phyloP scores from a whole-genome alignment of 495 filamentous ascomycete genomes.

The Xylaria intraflava region DNA sequence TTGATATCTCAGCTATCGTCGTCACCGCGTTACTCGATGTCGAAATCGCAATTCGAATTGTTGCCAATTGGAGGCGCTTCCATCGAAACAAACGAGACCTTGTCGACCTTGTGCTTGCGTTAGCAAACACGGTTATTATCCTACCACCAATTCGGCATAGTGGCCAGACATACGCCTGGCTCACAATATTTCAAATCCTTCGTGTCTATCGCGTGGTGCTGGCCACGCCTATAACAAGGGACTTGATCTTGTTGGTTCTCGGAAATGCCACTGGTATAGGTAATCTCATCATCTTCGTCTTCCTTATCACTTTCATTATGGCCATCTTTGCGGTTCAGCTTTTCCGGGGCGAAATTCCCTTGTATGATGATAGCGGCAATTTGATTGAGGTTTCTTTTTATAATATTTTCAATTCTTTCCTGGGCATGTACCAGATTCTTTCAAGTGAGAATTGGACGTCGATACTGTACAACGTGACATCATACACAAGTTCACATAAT shows the following conservation, averaged over 20 bases:
- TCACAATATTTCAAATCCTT: slow-evolving; percentile 90
- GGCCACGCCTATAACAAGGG: slow-evolving; percentile 76
- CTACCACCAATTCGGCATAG: slow-evolving; percentile 73
- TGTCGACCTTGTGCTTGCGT: slow-evolving; percentile 69
- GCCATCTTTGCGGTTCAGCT: slow-evolving; percentile 92
- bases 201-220: slow-evolving; percentile 88
- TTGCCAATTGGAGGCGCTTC: slow-evolving; percentile 72
- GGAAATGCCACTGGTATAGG: slow-evolving; percentile 87
- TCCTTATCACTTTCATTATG: slow-evolving; percentile 87
- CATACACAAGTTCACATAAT: slow-evolving; percentile 50
- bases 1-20: slow-evolving; percentile 61
- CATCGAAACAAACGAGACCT: slow-evolving; percentile 64
- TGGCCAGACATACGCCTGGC: slow-evolving; percentile 74
- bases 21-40: slow-evolving; percentile 73
- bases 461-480: slow-evolving; percentile 76
- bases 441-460: slow-evolving; percentile 95
- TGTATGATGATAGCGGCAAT: slow-evolving; percentile 47
- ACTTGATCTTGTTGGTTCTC: slow-evolving; percentile 79
- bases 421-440: slow-evolving; percentile 98
- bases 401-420: slow-evolving; percentile 89
- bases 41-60: slow-evolving; percentile 78
- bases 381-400: slow-evolving; percentile 66
- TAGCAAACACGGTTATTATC: slow-evolving; percentile 79
- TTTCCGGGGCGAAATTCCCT: slow-evolving; percentile 77
- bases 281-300: slow-evolving; percentile 93